These are phyloP conservation scores for Leccinellum rugosiceps DNA, from an alignment of 768 basidiomycete genomes.

Conservation along the genomic window DNA sequence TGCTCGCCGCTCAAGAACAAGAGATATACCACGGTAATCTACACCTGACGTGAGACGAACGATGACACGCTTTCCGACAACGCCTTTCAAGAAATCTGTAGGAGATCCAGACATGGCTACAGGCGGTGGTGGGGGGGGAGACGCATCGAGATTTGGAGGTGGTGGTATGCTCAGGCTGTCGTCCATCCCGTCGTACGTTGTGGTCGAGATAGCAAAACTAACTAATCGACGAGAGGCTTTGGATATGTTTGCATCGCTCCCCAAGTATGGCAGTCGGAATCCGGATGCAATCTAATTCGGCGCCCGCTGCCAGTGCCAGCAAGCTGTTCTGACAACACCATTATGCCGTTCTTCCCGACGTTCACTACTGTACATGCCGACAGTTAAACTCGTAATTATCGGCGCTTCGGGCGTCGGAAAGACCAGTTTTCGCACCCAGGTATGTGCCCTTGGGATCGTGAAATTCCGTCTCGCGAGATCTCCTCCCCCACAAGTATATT, in stretches of 20 bases:
- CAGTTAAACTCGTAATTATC: slow-evolving; percentile 78
- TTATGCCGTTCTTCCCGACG: slow-evolving; percentile 13
- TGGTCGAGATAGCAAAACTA: not conserved
- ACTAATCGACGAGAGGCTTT: not conserved
- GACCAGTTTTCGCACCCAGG: slow-evolving; percentile 74
- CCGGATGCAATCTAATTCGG: not conserved
- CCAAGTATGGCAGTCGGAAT: slow-evolving; percentile 11
- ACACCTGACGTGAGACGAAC: slow-evolving; percentile 90
- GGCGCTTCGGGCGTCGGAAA: slow-evolving; percentile 86
- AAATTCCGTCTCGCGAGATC: not conserved
- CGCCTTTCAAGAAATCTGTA: slow-evolving; percentile 90
- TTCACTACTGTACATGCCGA: slow-evolving; percentile 46
- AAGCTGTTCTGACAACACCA: not conserved
- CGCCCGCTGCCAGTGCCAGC: not conserved
- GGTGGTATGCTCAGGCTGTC: slow-evolving; percentile 34
- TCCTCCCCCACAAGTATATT: slow-evolving; percentile 56
- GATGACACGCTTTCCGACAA: slow-evolving; percentile 94
- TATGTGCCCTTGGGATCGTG: slow-evolving; percentile 29
- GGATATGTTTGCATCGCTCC: not conserved
- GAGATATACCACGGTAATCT: slow-evolving; percentile 77
- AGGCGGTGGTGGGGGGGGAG: slow-evolving; percentile 52
- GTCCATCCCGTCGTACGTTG: slow-evolving; percentile 19
- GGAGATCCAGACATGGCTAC: slow-evolving; percentile 67
- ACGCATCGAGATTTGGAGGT: slow-evolving; percentile 36
- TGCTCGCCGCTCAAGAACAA: not conserved